Evolutionary conservation across 768 basidiomycete genomes (phyloP), one percentile per base, ranked within the genome.

Genomic region (Tricholoma sp.): DNA sequence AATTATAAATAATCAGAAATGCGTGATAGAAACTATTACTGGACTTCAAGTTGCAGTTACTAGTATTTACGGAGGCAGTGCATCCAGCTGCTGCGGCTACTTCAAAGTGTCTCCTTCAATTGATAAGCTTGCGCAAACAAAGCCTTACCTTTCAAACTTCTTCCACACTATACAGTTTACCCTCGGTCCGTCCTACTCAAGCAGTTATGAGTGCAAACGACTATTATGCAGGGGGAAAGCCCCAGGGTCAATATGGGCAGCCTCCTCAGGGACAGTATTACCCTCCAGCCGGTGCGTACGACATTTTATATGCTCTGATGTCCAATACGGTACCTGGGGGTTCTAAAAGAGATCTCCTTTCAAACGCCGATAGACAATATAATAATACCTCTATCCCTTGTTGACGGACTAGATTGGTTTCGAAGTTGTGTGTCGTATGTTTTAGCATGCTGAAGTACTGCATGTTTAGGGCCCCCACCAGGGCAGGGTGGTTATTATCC

Each of bases 401-500:
- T 42, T 42, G 17, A 45, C 24, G 44, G 7, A 24, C 28, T 31
- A 10, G 45, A 29, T 29, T 47, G 24, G 28, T 28, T 28, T 12
- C 47, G 29, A 29, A 31, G 15, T n/a, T 6, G n/a, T 53, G n/a
- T 53, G 9, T 39, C 39, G 33, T 15, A 17, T 45, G 56, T 31
- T 12, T 49, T 13, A 20, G 13, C 11, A 18, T 8, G 15, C 33
- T 53, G 15, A 47, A 1, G 15, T n/a, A 39, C 47, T 17, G 45
- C 24, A 55, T 39, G 64, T 48, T 55, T 65, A 80, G 77, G 79
- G 32, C 74, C 78, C 42, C 80, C 82, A n/a, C 81, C 74, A 31
- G 77, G 77, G 24, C 65, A 85, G 61, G 86, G 84, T 42, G 83
- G 83, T 34, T 88, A 89, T 67, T 88, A 89, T 62, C 87, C 79